Evolutionary conservation across 768 basidiomycete genomes (phyloP).

Genomic region (Cystobasidiopsis lactophilus): DNA sequence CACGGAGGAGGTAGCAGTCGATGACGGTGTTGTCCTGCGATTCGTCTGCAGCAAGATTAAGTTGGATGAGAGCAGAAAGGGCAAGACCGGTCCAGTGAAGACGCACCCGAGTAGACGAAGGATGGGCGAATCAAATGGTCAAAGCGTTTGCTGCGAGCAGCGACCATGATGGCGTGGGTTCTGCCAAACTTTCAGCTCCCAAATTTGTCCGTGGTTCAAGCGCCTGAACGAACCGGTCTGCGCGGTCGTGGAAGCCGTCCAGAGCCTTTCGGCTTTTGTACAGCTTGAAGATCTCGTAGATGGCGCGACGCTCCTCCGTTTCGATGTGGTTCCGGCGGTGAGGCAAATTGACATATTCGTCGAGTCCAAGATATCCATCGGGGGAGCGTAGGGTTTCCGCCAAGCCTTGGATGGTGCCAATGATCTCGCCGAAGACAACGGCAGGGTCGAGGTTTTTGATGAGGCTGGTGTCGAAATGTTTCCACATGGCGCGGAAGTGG

Average conservation of each 20-base stretch:
- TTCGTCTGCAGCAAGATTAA: too few species aligned
- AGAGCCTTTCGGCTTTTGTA: background rate
- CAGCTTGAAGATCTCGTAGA: slow-evolving; percentile 2
- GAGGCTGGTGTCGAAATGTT: slow-evolving; percentile 4
- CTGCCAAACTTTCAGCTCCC: too few species aligned
- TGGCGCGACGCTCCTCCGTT: background rate
- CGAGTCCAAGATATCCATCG: background rate
- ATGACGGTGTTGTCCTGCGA: slow-evolving; percentile 1
- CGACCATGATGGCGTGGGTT: too few species aligned
- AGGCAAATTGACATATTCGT: slow-evolving; percentile 1
- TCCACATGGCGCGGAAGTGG: slow-evolving; percentile 3
- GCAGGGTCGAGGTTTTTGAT: slow-evolving; percentile 1
- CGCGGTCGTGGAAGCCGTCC: slow-evolving; percentile 1
- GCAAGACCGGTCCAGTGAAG: background rate
- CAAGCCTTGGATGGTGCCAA: slow-evolving; percentile 5
- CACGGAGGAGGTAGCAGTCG: background rate
- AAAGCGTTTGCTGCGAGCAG: too few species aligned
- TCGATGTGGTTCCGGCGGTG: background rate
- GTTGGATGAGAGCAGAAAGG: slow-evolving; percentile 2
- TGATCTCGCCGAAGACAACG: slow-evolving; percentile 1
- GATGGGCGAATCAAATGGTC: too few species aligned
- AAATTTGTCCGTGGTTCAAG: background rate
- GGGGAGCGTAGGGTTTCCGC: background rate
- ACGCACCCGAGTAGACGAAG: too few species aligned
- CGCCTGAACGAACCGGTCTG: slow-evolving; percentile 1